Base-by-base conservation (phyloP, 2,329 filamentous ascomycete genomes). In the Alternaria ventricosa region DNA sequence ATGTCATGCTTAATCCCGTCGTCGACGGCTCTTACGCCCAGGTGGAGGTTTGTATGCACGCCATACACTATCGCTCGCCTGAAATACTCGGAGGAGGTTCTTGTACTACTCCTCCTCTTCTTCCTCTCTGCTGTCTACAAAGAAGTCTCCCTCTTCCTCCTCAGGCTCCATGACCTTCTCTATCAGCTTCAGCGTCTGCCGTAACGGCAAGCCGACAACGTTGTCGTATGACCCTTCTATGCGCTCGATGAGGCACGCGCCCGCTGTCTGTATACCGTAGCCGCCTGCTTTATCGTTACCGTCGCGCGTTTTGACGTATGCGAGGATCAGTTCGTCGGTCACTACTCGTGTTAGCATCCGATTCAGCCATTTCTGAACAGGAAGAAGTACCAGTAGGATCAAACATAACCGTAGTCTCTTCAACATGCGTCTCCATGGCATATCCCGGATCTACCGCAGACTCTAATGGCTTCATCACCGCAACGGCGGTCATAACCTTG, bases 231-330 rank as follows among this genome's bases (percentile, higher is more conserved):
- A 89, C 11, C 96, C 96, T 68, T 97, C 92, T 68, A 99, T 92
- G 79, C 87, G 91, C 79, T 97, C 94, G 12, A 99, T 89, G 61
- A 99, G 81, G 78, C 97, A 89, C 9, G 92, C 91, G 2, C 92
- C 96, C 11, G 95, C 84, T 0, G 95, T 96, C 81, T 99, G 96
- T 57, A 99, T 88, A 1, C 93, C 96, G 80, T 99, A 99, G 0
- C 96, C 96, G 3, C 96, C 96, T 0, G 96, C 96, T 84, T 98
- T 99, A 80, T 98, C 96, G 11, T 89, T 94, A 2, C 96, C 96
- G 84, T 99, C 96, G 59, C 95, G 86, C 22, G 95, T 97, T 75
- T 86, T 87, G 61, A 94, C 91, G 77, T 94, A 94, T 57, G 87
- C 87, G 71, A 93, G 84, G 63, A 98, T 90, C 70, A 97, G 87